A percentile compares a stretch with the other conserved stretches of the same genome.
phyloP scores from a whole-genome alignment of 768 basidiomycete genomes.

The Leccinum longicurvipes region DNA sequence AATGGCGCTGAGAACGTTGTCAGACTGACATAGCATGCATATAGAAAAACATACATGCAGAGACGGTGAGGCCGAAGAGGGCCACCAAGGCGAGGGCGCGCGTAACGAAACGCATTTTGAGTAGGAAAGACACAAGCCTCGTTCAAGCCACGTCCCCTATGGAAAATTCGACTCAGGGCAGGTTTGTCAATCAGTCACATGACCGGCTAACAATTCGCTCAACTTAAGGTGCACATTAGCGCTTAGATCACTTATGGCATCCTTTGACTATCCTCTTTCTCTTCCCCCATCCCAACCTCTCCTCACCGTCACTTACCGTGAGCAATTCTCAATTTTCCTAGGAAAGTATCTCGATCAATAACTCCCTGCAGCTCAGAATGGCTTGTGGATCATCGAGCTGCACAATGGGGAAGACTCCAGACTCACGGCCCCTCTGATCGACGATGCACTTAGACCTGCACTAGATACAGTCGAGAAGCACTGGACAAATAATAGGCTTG shows the following conservation, averaged over 20 bases:
- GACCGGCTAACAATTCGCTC: background rate
- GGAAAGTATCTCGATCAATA: background rate
- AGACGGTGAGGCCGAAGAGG: slow-evolving; percentile 29
- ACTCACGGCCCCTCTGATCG: slow-evolving; percentile 55
- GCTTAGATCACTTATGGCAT: slow-evolving; percentile 3
- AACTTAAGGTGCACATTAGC: no score
- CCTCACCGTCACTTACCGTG: slow-evolving; percentile 69
- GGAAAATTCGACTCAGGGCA: slow-evolving; percentile 26
- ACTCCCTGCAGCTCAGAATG: slow-evolving; percentile 36
- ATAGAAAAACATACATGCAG: slow-evolving; percentile 23
- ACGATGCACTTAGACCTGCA: slow-evolving; percentile 62
- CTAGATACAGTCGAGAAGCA: slow-evolving; percentile 69
- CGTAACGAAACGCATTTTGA: slow-evolving; percentile 35
- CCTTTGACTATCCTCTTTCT: slow-evolving; percentile 34
- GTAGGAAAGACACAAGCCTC: background rate
- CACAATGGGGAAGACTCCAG: slow-evolving; percentile 78
- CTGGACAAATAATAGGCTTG: slow-evolving; percentile 57
- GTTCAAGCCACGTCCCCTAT: slow-evolving; percentile 27
- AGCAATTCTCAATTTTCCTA: slow-evolving; percentile 10
- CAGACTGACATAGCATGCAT: background rate
- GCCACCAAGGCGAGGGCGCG: slow-evolving; percentile 26
- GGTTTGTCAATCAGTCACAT: slow-evolving; percentile 17
- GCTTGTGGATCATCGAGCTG: slow-evolving; percentile 75
- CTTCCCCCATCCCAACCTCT: slow-evolving; percentile 51
- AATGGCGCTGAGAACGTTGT: slow-evolving; percentile 19